Conservation (phyloP, 2,329 filamentous ascomycete genomes). For the Claviceps purpurea region DNA sequence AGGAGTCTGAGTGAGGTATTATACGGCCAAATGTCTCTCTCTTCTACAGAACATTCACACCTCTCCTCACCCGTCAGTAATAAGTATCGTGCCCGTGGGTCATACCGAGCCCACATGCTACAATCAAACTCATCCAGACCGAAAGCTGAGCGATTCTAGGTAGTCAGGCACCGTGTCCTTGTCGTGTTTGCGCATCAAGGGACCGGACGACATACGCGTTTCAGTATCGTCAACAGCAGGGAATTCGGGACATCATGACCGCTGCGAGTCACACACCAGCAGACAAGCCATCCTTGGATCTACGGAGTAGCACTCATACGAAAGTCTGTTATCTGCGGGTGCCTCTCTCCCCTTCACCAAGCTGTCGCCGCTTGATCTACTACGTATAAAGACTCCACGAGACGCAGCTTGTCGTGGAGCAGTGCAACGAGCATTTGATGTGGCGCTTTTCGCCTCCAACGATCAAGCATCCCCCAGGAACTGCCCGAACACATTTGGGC, state of each 20-base stretch:
- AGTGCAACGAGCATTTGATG: background rate
- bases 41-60: too few relatives aligned
- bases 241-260: background rate
- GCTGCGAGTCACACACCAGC: constrained; percentile 1
- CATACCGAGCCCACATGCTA: too few relatives aligned
- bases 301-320: background rate
- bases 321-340: background rate
- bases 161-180: too few relatives aligned
- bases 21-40: too few relatives aligned
- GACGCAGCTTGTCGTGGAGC: background rate
- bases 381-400: background rate
- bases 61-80: too few relatives aligned
- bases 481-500: background rate
- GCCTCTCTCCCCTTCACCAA: background rate
- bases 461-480: too few relatives aligned
- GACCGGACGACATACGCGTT: too few relatives aligned
- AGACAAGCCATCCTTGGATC: constrained; percentile 1
- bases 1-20: too few relatives aligned
- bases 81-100: too few relatives aligned
- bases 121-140: too few relatives aligned
- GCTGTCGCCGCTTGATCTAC: background rate
- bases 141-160: too few relatives aligned
- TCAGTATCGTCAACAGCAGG: background rate
- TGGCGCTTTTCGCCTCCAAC: background rate
- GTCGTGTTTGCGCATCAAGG: too few relatives aligned